These are phyloP conservation scores for Plantago lanceolata DNA, from an alignment of 305 asterid genomes.

Conservation along the genomic window DNA sequence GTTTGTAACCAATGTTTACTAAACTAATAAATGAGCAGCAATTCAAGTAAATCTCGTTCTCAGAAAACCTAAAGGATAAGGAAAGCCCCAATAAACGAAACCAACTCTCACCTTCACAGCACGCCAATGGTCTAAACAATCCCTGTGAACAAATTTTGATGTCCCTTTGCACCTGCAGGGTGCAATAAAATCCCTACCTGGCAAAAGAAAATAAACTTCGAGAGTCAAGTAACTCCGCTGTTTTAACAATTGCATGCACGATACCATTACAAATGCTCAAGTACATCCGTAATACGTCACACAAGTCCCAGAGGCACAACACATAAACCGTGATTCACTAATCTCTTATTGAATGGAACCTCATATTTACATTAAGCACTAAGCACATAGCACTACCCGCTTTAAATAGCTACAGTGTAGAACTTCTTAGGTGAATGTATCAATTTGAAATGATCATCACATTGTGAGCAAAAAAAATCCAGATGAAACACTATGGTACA, in stretches of 20 bases:
- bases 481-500: too few species aligned
- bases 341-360: neutral
- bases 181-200: constrained; percentile 83
- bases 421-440: too few species aligned
- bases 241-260: neutral
- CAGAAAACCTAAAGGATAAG: constrained; percentile 13
- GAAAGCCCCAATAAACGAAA: neutral
- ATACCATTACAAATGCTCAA: neutral
- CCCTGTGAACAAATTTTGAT: constrained; percentile 60
- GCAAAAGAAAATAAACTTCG: constrained; percentile 18
- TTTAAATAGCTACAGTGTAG: too few species aligned
- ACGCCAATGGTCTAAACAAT: constrained; percentile 70
- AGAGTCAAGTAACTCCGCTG: constrained; percentile 11
- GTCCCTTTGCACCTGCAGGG: constrained; percentile 95
- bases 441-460: too few species aligned
- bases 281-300: neutral
- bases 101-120: constrained; percentile 45
- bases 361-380: too few species aligned
- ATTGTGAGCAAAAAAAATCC: neutral
- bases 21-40: neutral
- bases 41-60: neutral
- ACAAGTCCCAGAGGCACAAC: neutral
- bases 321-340: neutral
- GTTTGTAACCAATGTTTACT: too few species aligned
- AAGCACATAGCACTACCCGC: too few species aligned